Evolutionary conservation across 139 green algal genomes (phyloP), one percentile per base, ranked within the genome.

Genomic region (Chlorella sp.): DNA sequence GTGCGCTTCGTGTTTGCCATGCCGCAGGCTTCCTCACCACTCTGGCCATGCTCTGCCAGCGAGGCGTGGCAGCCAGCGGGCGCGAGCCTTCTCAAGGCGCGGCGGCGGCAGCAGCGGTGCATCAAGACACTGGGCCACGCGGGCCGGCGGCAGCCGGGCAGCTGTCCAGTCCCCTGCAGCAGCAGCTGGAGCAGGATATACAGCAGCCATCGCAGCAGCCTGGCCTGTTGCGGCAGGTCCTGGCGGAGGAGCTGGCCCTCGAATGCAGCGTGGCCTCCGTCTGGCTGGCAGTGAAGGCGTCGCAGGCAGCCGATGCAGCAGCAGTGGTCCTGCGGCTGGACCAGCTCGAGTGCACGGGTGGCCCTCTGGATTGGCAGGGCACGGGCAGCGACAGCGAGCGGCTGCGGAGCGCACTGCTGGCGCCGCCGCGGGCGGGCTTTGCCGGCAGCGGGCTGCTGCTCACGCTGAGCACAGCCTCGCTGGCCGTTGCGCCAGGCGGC

Each of bases 351-450:
- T 17, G 65, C 27, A 53, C 40, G 53, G 55, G 69, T 40, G 69
- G 69, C 5, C 14, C 36, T 14, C 69, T 75, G 21, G 55, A 65
- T 40, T 75, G 69, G 69, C 29, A 75, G 40, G 69, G 53, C 3
- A 53, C 69, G 2, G 65, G 69, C 53, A 75, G n/a, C n/a, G n/a
- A 66, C 53, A 53, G 40, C 53, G n/a, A n/a, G n/a, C 69, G 40
- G 14, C 69, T 75, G 69, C 69, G 69, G 4, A 27, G 40, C 38
- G 33, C 69, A 0, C 69, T 75, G 69, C 69, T 67, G 53, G 69
- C 69, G 19, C 69, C 69, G 6, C 23, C 53, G 5, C 41, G 21
- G 15, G 68, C 53, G 66, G 69, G 69, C n/a, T 75, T 75, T 42
- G n/a, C 5, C 27, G 53, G 69, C 14, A 38, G 55, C 27, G 69